Base-by-base conservation (phyloP, 441 rosid species). In the Populus hybrid region DNA sequence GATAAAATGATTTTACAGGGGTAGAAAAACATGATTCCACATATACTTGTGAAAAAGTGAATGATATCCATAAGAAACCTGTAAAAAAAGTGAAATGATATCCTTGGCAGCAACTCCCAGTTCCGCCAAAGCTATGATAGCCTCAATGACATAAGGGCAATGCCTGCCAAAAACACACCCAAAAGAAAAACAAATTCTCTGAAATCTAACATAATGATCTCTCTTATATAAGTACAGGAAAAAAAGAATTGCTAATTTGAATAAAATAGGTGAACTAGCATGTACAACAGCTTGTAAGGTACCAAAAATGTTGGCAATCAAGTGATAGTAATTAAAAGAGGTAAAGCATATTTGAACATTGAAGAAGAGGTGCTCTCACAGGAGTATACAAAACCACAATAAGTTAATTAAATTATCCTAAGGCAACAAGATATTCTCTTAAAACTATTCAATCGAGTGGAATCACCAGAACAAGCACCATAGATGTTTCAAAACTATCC, bases 31-130 rank as follows among this genome's bases (percentile, higher is more conserved):
- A 67, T 38, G 74, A 67, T 30, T 32, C 67, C 26, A 14, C 71
- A 35, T n/a, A 19, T 57, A 57, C 23, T 57, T 18, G 63, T 57
- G 23, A 19, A 19, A 19, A 18, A 6, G 21, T 7, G 10, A 16
- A 59, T 16, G 7, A 7, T 74, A 68, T 71, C 74, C 79, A 66
- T 72, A 73, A 71, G 84, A 79, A 72, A 96, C 98, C 99, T 94
- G 98, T 72, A 91, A 85, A 88, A 89, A 83, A 78, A 85, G 73
- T 69, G 97, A 92, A 81, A 87, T 84, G 70, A 96, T 88, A 79
- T 96, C 98, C 88, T 96, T 96, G 69, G 98, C 88, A 77, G 89
- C 50, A 82, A 87, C 97, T 84, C 98, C 98, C 73, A 96, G 84
- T 86, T 94, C 99, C 70, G 99, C 94, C 83, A 95, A 89, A 82